Evolutionary conservation across 2,329 filamentous ascomycete genomes (phyloP).

Genomic region (Cyphellophora attinorum): DNA sequence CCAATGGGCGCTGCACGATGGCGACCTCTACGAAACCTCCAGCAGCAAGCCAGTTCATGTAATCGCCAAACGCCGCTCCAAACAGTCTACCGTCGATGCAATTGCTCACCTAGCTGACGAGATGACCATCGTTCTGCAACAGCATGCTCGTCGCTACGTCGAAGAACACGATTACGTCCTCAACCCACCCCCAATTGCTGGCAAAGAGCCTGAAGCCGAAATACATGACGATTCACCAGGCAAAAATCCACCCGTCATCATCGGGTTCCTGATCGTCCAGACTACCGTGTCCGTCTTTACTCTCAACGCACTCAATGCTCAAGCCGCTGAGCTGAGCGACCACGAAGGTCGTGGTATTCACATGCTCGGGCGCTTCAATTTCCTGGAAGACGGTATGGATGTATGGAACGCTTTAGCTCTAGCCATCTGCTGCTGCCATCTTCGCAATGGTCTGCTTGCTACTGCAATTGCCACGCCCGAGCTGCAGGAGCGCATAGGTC

Average conservation of each 20-base stretch:
- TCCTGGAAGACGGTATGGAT: constrained; percentile 43
- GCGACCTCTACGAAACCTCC: constrained; percentile 24
- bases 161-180: neutral
- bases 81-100: constrained; percentile 26
- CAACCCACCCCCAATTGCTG: neutral
- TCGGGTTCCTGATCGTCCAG: constrained; percentile 1
- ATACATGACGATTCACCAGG: neutral
- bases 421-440: constrained; percentile 31
- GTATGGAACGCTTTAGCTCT: constrained; percentile 52
- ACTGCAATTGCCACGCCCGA: too few species aligned
- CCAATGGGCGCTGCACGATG: constrained; percentile 45
- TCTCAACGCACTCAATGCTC: neutral
- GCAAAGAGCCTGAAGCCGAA: neutral
- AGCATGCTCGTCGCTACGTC: neutral
- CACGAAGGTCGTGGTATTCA: neutral
- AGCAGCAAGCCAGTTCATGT: constrained; percentile 31
- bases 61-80: constrained; percentile 30
- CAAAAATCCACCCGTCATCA: neutral
- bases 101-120: constrained; percentile 1
- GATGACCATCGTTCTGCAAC: neutral
- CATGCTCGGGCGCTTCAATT: constrained; percentile 38
- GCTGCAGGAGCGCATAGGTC: too few species aligned
- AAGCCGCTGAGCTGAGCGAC: neutral
- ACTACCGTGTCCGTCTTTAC: constrained; percentile 1
- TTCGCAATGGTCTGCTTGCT: neutral